Evolutionary conservation across 2,329 filamentous ascomycete genomes (phyloP).

Genomic region (Thielaviopsis ethacetica): DNA sequence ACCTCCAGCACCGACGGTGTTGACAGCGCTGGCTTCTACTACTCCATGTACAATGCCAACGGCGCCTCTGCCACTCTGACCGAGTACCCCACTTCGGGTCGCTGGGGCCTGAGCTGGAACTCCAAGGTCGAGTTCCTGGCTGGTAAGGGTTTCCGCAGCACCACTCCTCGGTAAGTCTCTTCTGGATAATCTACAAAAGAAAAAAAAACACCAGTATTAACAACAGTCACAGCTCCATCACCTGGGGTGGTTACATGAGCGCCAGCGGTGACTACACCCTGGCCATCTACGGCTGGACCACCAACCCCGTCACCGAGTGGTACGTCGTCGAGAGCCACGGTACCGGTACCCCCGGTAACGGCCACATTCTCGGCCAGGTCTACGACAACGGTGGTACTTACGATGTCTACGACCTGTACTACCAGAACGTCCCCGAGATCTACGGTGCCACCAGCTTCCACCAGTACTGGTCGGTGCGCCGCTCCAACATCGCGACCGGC

Average conservation of each 20-base stretch:
- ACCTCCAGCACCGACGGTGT: neutral
- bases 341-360: neutral
- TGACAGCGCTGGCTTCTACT: neutral
- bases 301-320: neutral
- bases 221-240: neutral
- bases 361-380: neutral
- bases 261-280: neutral
- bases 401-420: neutral
- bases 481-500: neutral
- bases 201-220: neutral
- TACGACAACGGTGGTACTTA: neutral
- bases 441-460: neutral
- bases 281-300: neutral
- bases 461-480: neutral
- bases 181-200: too few species aligned
- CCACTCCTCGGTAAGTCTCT: neutral
- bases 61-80: neutral
- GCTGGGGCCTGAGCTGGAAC: neutral
- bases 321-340: neutral
- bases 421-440: neutral
- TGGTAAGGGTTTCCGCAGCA: neutral
- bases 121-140: neutral
- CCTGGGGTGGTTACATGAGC: neutral
- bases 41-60: neutral
- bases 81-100: neutral